These are phyloP conservation scores for Cercospora nicotianae DNA, from an alignment of 2,329 filamentous ascomycete genomes.

Conservation along the genomic window DNA sequence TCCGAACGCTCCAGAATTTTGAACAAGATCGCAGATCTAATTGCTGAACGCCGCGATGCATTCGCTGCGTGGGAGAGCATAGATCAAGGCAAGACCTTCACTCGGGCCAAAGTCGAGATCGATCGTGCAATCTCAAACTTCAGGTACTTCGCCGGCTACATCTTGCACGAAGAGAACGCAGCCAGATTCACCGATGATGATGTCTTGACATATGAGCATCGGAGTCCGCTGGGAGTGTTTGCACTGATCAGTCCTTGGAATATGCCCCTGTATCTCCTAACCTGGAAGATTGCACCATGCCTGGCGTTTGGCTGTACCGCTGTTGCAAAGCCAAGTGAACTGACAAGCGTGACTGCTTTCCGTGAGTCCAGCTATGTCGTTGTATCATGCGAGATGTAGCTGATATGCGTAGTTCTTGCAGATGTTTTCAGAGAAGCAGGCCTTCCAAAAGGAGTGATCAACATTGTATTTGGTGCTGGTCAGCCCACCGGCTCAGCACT, in stretches of 20 bases:
- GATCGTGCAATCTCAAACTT: conserved; percentile 18
- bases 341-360: conserved; percentile 20
- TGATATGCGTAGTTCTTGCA: conserved; percentile 12
- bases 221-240: conserved; percentile 15
- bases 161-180: conserved; percentile 16
- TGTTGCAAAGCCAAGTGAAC: conserved; percentile 18
- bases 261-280: conserved; percentile 19
- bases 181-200: conserved; percentile 16
- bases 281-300: conserved; percentile 21
- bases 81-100: conserved; percentile 21
- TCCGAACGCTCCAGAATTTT: conserved; percentile 7
- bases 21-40: conserved; percentile 14
- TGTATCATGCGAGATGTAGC: not conserved
- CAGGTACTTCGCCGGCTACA: conserved; percentile 19
- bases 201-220: conserved; percentile 17
- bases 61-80: conserved; percentile 19
- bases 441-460: conserved; percentile 48
- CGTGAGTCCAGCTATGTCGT: conserved; percentile 3
- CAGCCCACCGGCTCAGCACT: conserved; percentile 39
- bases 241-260: conserved; percentile 20
- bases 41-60: not conserved
- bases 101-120: conserved; percentile 17
- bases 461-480: conserved; percentile 41
- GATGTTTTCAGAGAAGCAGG: conserved; percentile 37
- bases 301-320: conserved; percentile 16